These are phyloP conservation scores for Colletotrichum simmondsii DNA, from an alignment of 2,329 filamentous ascomycete species.

Conservation along the genomic window DNA sequence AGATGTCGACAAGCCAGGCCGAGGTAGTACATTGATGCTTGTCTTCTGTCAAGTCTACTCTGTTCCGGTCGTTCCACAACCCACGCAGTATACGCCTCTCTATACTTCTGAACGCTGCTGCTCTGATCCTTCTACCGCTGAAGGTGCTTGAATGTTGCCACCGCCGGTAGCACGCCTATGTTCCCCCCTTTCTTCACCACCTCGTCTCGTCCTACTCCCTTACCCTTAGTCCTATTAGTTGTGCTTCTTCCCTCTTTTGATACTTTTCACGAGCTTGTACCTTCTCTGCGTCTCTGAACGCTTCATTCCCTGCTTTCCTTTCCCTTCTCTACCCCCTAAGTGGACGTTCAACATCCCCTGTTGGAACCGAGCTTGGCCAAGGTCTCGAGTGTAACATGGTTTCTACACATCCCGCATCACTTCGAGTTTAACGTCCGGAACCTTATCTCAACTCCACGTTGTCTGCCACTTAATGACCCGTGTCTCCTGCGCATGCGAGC, in stretches of 20 bases:
- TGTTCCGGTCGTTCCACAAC: neutral
- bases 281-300: neutral
- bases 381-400: slow-evolving; percentile 14
- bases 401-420: neutral
- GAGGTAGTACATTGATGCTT: neutral
- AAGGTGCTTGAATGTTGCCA: slow-evolving; percentile 24
- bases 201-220: neutral
- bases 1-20: neutral
- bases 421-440: slow-evolving; percentile 9
- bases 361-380: neutral
- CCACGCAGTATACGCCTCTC: neutral
- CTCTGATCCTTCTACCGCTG: neutral
- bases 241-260: neutral
- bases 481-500: slow-evolving; percentile 24
- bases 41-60: neutral
- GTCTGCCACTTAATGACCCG: slow-evolving; percentile 17
- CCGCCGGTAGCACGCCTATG: slow-evolving; percentile 11
- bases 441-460: neutral
- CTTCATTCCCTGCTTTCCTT: neutral
- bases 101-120: neutral
- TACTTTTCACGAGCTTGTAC: neutral
- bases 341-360: neutral
- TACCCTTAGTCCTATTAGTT: neutral
- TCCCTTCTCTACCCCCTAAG: neutral
- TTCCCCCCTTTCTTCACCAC: slow-evolving; percentile 1